Conservation (phyloP, 140 eudicot genomes). For the Ambrosia hybrid region DNA sequence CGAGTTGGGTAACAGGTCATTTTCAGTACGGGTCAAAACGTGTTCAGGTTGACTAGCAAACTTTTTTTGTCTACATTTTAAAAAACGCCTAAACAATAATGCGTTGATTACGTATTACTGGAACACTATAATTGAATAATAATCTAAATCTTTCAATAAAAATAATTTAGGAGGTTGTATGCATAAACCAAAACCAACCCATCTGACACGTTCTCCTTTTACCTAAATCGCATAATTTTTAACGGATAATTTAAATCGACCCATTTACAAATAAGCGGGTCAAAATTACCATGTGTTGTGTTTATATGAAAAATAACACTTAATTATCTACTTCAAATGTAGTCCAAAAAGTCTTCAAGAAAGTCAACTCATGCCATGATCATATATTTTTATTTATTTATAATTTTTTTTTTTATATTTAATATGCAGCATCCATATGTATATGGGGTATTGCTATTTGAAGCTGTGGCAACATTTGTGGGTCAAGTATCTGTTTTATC, state of each 20-base stretch:
- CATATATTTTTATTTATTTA: background rate
- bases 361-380: conserved; percentile 8
- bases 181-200: background rate
- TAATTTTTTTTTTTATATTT: conserved; percentile 21
- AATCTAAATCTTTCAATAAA: too few species aligned
- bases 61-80: background rate
- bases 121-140: background rate
- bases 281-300: background rate
- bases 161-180: too few species aligned
- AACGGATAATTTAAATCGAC: background rate
- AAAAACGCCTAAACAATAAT: background rate
- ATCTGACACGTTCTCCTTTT: background rate
- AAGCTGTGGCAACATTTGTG: conserved; percentile 92
- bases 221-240: background rate
- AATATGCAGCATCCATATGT: conserved; percentile 87
- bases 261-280: background rate
- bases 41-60: background rate
- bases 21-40: background rate
- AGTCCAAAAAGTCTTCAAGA: conserved; percentile 5
- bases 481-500: conserved; percentile 97
- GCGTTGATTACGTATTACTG: background rate
- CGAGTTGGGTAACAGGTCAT: background rate
- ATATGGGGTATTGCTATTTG: conserved; percentile 86
- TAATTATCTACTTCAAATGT: conserved; percentile 3
- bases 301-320: background rate